A percentile compares a stretch with the other conserved stretches of the same genome.
phyloP scores from a whole-genome alignment of 129 eudicot genomes.

The Ambrosia artemisiifolia region DNA sequence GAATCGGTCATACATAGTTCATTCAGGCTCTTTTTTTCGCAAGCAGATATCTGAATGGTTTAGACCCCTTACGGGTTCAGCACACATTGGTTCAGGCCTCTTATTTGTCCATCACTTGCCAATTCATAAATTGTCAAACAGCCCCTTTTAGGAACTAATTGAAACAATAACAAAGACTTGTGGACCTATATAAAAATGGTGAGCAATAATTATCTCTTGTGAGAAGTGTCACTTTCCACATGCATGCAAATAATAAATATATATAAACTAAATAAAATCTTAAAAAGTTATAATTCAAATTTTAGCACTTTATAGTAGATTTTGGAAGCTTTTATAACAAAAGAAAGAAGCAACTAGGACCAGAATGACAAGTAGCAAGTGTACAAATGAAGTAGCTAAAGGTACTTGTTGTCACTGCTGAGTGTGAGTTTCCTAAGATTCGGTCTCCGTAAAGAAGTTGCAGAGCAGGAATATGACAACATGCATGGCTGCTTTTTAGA shows the following conservation, averaged over 20 bases:
- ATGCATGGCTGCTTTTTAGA: conserved; percentile 33
- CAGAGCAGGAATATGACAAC: conserved; percentile 51
- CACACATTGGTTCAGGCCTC: too few species aligned
- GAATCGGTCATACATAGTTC: too few species aligned
- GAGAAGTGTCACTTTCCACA: conserved; percentile 60
- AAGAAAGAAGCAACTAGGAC: conserved; percentile 5
- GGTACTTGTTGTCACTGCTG: conserved; percentile 2
- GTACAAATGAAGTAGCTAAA: conserved; percentile 34
- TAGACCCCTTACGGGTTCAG: too few species aligned
- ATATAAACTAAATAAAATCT: conserved; percentile 25
- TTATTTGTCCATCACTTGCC: too few species aligned
- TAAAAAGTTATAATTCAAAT: conserved; percentile 62
- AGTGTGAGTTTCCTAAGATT: conserved; percentile 37
- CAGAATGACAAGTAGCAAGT: conserved; percentile 22
- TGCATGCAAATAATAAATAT: conserved; percentile 27
- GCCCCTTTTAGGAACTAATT: neutral
- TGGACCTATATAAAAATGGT: neutral
- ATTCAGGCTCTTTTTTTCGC: too few species aligned
- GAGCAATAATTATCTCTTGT: conserved; percentile 24
- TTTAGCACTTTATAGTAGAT: conserved; percentile 60
- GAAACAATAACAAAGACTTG: conserved; percentile 6
- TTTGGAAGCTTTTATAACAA: conserved; percentile 37
- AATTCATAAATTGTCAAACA: too few species aligned
- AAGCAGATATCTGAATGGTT: too few species aligned
- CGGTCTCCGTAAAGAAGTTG: conserved; percentile 55